Evolutionary conservation across 1,284 basidiomycete genomes (phyloP), one percentile per base, ranked within the genome.

Genomic region (Cryptococcus sp.): DNA sequence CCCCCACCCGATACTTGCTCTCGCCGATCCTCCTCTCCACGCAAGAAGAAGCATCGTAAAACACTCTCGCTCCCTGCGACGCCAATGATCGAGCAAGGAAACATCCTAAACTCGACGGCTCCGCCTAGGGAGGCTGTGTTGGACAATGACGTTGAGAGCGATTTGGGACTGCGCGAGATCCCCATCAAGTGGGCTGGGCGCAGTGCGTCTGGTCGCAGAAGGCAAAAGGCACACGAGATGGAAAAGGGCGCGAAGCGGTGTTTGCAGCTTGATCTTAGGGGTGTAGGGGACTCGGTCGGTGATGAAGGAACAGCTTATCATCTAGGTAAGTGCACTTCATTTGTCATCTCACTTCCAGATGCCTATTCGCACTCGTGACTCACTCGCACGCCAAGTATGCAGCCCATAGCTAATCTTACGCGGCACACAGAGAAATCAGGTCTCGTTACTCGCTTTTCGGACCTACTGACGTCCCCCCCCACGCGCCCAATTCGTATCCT

Each of bases 381-480:
- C 26, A 29, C 26, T 10, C 10, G 26, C 10, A 29, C 26, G 26
- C 26, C 26, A 4, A 29, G 26, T 29, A 29, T 29, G 26, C 4
- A 29, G 26, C 4, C 26, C 3, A 34, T 7, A 34, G 29, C 29
- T 34, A 2, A 34, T 13, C 8, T 34, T 10, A 13, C 29, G 13
- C 29, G 8, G n/a, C n/a, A 37, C 48, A 49, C 57, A 74, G 74
- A 72, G 58, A 73, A 70, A 57, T 72, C 68, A 10, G 88, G 89
- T 26, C 81, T 90, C 10, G 86, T 91, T 51, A 88, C 84, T 68
- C 84, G 85, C 40, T 90, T 88, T 72, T 90, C 88, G 22, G 81
- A 84, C 22, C 82, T 87, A 13, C 84, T 87, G 59, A 49, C 51
- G 3, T 57, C 53, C n/a, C 53, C 64, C 19, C 81, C 84, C 60